Evolutionary conservation across 2,329 filamentous ascomycete species (phyloP).

Genomic region (Aspergillus brunneoviolaceus): DNA sequence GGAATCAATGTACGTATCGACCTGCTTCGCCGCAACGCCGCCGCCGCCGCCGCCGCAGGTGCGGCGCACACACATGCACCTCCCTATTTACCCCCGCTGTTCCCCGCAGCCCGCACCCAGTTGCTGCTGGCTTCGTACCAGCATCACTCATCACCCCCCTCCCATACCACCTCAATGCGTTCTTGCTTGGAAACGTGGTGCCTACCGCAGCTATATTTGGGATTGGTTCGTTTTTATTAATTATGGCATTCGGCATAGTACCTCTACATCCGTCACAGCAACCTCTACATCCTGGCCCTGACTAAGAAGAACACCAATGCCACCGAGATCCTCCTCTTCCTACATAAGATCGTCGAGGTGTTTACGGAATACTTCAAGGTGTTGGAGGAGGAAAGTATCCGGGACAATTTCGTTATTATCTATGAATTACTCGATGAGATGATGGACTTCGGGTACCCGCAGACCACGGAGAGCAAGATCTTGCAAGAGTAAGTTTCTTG

Average conservation of each 20-base stretch:
- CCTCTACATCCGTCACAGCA: constrained; percentile 98
- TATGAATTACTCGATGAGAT: constrained; percentile 99
- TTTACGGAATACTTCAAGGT: constrained; percentile 99
- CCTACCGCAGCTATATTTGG: neutral
- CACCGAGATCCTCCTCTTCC: constrained; percentile 94
- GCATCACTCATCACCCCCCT: neutral
- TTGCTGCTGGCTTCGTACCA: neutral
- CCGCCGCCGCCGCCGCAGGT: neutral
- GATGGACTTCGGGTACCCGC: constrained; percentile 99
- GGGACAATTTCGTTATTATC: constrained; percentile 99
- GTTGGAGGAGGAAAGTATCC: constrained; percentile 95
- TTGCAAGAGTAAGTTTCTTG: constrained; percentile 68
- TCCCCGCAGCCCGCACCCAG: constrained; percentile 18
- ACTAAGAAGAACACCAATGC: constrained; percentile 99
- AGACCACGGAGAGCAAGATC: constrained; percentile 98
- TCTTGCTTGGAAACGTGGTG: neutral
- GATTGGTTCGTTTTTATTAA: constrained; percentile 4
- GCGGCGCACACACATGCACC: constrained; percentile 6
- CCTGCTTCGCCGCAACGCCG: neutral
- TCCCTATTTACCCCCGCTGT: constrained; percentile 8
- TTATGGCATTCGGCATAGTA: constrained; percentile 59
- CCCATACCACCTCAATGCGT: neutral
- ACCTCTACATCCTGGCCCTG: constrained; percentile 94
- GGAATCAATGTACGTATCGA: constrained; percentile 80
- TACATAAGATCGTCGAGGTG: constrained; percentile 97